These are phyloP conservation scores for Coemansia erecta DNA, from an alignment of 192 early-diverging fungal genomes.

Conservation along the genomic window DNA sequence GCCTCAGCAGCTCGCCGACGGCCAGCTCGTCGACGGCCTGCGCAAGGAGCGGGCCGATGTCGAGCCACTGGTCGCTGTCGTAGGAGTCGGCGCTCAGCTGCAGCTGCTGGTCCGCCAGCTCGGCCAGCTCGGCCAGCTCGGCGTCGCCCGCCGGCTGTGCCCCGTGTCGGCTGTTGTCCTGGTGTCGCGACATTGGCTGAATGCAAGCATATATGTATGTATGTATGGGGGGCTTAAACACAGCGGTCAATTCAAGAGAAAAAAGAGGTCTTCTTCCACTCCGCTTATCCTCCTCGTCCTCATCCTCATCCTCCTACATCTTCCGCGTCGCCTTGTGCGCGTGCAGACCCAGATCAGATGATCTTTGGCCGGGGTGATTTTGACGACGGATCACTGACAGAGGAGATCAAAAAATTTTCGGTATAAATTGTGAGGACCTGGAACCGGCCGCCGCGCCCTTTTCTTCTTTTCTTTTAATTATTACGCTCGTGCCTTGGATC, in stretches of 20 bases:
- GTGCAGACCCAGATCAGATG: no score
- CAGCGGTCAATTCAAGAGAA: no score
- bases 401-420: no score
- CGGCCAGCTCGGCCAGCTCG: neutral
- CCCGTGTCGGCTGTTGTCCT: neutral
- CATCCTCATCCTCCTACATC: no score
- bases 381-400: no score
- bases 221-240: no score
- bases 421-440: no score
- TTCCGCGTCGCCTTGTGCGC: no score
- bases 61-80: constrained; percentile 24
- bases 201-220: no score
- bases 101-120: constrained; percentile 5
- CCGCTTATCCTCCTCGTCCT: neutral
- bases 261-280: no score
- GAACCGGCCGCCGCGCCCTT: neutral
- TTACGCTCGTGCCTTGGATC: constrained; percentile 52
- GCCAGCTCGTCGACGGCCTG: constrained; percentile 12
- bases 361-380: no score
- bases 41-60: constrained; percentile 28
- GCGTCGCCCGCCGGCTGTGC: neutral
- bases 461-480: constrained; percentile 9
- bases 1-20: constrained; percentile 31
- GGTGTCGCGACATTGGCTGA: no score
- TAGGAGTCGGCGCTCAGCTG: neutral